Evolutionary conservation across 306 rosid genomes (phyloP), one percentile per base, ranked within the genome.

Genomic region (Astragalus membranaceus): DNA sequence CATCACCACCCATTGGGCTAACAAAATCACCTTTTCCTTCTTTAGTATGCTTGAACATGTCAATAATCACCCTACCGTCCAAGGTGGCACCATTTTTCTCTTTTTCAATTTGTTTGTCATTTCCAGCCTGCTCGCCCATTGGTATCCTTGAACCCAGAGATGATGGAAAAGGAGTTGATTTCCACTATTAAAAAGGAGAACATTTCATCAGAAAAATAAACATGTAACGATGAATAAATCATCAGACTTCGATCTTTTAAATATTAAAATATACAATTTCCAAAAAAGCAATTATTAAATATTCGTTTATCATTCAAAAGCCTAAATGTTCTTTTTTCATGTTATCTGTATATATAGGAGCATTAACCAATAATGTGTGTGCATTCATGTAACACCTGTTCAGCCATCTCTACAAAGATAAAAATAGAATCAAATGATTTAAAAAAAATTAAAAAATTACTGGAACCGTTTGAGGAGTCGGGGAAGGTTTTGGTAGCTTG

Each of bases 91-190:
- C 15, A 10, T 59, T 77, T 56, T 69, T 66, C 63, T 78, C 77
- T 43, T 73, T 67, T 67, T 78, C 82, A 62, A 14, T 76, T 68
- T 64, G 82, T 62, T 70, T 82, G 51, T 41, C 66, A 47, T 54
- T 60, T 70, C 29, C 85, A 68, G 3, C 50, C 16, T 49, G 46
- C 42, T 64, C 79, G 54, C 71, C 70, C 10, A 10, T 44, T 6
- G 74, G 57, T 53, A 50, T 64, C 59, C 74, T 82, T 5, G 63
- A 76, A 66, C 88, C 39, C 8, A 35, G 6, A 35, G 39, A 7
- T 8, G 44, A 83, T 15, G 58, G 78, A 68, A 92, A 92, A 35
- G 96, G 98, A 54, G 76, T 88, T 6, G 88, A 81, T 69, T 88
- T 92, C 8, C 82, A 89, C 96, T 92, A 11, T 10, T 51, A 13